Base-by-base conservation (phyloP, 495 filamentous ascomycete genomes). In the Cryomyces minteri region DNA sequence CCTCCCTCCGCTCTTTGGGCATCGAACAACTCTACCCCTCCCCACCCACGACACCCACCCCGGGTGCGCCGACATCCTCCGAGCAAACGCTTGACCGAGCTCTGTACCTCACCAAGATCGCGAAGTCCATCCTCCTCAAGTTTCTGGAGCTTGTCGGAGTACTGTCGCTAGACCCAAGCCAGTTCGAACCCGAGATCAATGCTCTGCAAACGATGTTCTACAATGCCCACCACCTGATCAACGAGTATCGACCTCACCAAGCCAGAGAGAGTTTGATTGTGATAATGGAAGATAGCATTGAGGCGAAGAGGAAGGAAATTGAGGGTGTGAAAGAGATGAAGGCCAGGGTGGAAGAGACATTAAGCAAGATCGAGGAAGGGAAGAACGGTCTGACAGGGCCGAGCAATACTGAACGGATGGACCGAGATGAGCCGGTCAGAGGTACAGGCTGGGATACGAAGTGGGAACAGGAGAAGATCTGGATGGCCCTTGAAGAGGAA, bases 201-300 rank as follows among this genome's bases (percentile, higher is more conserved):
- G 77, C 94, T 53, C 51, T 98, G n/a, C 69, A 76, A 52, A 82
- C 76, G 28, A 53, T 95, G 4, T 79, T 88, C 46, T 75, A 85
- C 54, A 94, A 96, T 61, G 80, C 87, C 44, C 84, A 95, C 58
- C 82, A 87, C 50, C 70, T 88, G 14, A 72, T 95, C 41, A 98
- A 98, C 59, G 79, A 90, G 47, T 96, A 95, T 60, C 78, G 90
- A 25, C 92, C 90, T 3, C 90, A 98, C 60, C 92, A 98, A 61
- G 87, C 88, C 28, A 67, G 90, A 34, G 92, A 96, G 63, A 86
- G 78, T 31, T 66, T 96, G 39, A 92, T 94, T 29, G 58, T 78
- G 55, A 74, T 90, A 71, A 90, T 98, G 87, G 85, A 94, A 63
- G 81, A 84, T 53, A 82, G 90, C 57, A 59, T 94, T 32, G 76